A percentile compares a stretch with the other conserved stretches of the same genome.
phyloP scores from a whole-genome alignment of 768 basidiomycete genomes.

The Lactarius hatsudake region DNA sequence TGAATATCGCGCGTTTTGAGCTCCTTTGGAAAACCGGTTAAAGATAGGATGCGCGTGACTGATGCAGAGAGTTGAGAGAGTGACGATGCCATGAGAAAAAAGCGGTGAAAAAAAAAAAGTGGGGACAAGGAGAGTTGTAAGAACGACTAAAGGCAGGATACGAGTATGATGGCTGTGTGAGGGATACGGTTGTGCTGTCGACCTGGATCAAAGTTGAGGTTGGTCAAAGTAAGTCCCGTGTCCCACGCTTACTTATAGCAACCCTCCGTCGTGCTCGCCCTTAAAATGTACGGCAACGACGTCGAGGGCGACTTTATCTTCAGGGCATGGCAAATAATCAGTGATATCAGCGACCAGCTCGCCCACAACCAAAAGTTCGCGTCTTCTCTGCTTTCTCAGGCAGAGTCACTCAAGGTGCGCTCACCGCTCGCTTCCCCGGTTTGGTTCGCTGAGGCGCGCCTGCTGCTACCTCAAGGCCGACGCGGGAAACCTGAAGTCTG shows the following conservation, averaged over 20 bases:
- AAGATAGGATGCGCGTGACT: conserved; percentile 90
- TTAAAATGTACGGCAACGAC: conserved; percentile 21
- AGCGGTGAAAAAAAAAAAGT: conserved; percentile 7
- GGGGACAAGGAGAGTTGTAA: conserved; percentile 22
- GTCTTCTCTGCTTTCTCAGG: conserved; percentile 41
- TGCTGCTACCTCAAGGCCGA: conserved; percentile 20
- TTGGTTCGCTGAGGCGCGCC: not conserved
- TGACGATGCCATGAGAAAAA: conserved; percentile 56
- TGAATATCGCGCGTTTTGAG: conserved; percentile 98
- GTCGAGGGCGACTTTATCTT: conserved; percentile 23
- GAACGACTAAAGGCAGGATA: conserved; percentile 8
- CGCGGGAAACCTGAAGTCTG: conserved; percentile 35
- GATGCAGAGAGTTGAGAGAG: conserved; percentile 87
- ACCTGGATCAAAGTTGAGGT: not conserved
- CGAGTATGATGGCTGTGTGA: conserved; percentile 14
- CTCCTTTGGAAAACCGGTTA: conserved; percentile 92
- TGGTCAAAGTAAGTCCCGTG: not conserved
- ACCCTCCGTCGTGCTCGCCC: not conserved
- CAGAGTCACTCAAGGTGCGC: conserved; percentile 44
- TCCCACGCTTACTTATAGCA: conserved; percentile 12
- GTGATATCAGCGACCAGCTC: conserved; percentile 43
- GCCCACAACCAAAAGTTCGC: conserved; percentile 44
- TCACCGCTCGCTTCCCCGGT: not conserved
- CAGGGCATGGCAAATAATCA: conserved; percentile 28
- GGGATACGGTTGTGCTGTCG: conserved; percentile 14